These are phyloP conservation scores for Arthrocladium fulminans DNA, from an alignment of 2,329 filamentous ascomycete genomes.

Conservation along the genomic window DNA sequence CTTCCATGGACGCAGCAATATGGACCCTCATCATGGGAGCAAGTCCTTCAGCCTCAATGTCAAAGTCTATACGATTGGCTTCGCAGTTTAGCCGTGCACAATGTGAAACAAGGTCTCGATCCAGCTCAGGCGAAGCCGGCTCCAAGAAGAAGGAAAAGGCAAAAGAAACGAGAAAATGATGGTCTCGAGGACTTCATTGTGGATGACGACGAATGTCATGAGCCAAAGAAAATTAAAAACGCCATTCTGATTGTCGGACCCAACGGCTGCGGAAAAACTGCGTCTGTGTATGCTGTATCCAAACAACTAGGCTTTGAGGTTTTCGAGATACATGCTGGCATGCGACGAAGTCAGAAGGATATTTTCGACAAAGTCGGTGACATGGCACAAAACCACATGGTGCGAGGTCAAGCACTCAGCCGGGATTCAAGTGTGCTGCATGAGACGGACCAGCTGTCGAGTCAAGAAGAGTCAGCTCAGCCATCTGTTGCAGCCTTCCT, in stretches of 20 bases:
- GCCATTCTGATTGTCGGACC: conserved; percentile 83
- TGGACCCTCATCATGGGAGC: conserved; percentile 56
- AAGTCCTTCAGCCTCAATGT: conserved; percentile 65
- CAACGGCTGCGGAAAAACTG: conserved; percentile 84
- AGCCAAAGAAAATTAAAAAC: conserved; percentile 48
- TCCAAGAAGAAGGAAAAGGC: conserved; percentile 45
- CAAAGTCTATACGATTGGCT: conserved; percentile 83
- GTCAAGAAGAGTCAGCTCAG: conserved; percentile 23
- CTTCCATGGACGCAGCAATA: conserved; percentile 77
- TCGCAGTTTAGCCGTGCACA: conserved; percentile 61
- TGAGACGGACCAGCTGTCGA: conserved; percentile 3
- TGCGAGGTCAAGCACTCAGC: conserved; percentile 36
- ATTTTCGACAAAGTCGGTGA: conserved; percentile 87
- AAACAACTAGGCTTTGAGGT: conserved; percentile 88
- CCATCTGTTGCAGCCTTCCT: conserved; percentile 17
- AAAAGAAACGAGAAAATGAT: conserved; percentile 53
- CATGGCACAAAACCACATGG: conserved; percentile 92
- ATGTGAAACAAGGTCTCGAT: conserved; percentile 55
- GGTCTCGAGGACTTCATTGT: conserved; percentile 75
- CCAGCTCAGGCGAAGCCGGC: conserved; percentile 20
- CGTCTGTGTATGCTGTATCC: conserved; percentile 81
- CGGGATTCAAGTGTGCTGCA: conserved; percentile 15
- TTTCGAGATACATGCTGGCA: conserved; percentile 86
- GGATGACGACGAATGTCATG: conserved; percentile 65
- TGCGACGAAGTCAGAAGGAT: conserved; percentile 76